Conservation (phyloP, 805 yeast genomes). For the Lipomyces oligophaga region DNA sequence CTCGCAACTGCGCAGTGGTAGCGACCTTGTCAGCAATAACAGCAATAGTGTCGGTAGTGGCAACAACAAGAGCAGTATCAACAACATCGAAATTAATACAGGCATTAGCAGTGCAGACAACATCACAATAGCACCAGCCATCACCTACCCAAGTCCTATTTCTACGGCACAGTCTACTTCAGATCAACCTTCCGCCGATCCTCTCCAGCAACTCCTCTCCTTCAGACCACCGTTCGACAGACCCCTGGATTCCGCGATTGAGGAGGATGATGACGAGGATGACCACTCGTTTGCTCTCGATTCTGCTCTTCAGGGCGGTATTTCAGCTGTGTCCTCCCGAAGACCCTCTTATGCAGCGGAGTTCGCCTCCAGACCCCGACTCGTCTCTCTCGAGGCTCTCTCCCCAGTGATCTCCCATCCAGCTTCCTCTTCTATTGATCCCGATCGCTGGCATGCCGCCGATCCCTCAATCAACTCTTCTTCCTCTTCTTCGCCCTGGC, state of each 20-base stretch:
- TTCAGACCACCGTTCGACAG: background rate
- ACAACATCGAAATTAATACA: too few relatives aligned
- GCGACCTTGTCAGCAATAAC: too few relatives aligned
- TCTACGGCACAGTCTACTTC: too few relatives aligned
- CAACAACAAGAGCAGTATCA: too few relatives aligned
- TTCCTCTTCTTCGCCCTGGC: background rate
- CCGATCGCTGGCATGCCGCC: slow-evolving; percentile 23
- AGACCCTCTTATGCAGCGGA: slow-evolving; percentile 69
- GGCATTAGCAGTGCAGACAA: too few relatives aligned
- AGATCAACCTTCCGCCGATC: background rate
- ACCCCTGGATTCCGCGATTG: slow-evolving; percentile 3
- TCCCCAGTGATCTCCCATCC: slow-evolving; percentile 24
- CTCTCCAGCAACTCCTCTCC: background rate
- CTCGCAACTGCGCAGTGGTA: too few relatives aligned
- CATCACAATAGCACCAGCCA: too few relatives aligned
- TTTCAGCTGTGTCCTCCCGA: slow-evolving; percentile 54
- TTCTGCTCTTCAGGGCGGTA: slow-evolving; percentile 43
- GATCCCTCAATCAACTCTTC: too few relatives aligned
- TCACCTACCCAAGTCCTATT: too few relatives aligned
- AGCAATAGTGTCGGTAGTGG: too few relatives aligned
- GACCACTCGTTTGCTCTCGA: slow-evolving; percentile 7
- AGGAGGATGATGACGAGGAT: slow-evolving; percentile 17
- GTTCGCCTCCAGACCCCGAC: slow-evolving; percentile 41
- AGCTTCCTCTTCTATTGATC: slow-evolving; percentile 17
- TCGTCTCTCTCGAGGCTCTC: slow-evolving; percentile 9